phyloP scores from a whole-genome alignment of 805 yeast species.

The Metschnikowia rubicola region DNA sequence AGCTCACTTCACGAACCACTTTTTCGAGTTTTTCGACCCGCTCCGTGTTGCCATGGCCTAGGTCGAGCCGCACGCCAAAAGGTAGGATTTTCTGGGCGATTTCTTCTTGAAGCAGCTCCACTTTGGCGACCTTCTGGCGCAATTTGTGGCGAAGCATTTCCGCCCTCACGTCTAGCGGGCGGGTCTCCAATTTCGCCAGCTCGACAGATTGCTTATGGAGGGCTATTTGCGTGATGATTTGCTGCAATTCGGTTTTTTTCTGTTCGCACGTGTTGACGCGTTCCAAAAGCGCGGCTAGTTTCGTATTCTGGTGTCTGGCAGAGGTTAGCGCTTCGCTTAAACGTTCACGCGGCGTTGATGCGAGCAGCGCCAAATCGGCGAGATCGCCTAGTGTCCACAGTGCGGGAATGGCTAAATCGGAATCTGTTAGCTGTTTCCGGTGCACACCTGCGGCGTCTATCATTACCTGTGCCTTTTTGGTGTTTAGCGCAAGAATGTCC shows the following conservation, averaged over 20 bases:
- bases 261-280: constrained; percentile 16
- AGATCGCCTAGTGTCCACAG: constrained; percentile 19
- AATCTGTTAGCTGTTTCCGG: not conserved
- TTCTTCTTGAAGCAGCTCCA: constrained; percentile 23
- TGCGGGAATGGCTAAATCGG: constrained; percentile 11
- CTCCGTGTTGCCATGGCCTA: constrained; percentile 18
- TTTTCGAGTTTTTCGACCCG: constrained; percentile 28
- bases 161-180: constrained; percentile 32
- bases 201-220: constrained; percentile 13
- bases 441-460: constrained; percentile 13
- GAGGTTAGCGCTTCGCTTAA: constrained; percentile 1
- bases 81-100: constrained; percentile 29
- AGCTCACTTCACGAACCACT: constrained; percentile 28
- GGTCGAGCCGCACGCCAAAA: constrained; percentile 25
- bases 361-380: constrained; percentile 8
- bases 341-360: not conserved
- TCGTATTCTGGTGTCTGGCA: constrained; percentile 1
- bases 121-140: constrained; percentile 24
- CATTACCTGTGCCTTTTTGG: constrained; percentile 9
- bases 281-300: constrained; percentile 9
- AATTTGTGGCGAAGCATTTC: constrained; percentile 24
- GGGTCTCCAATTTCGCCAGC: constrained; percentile 14
- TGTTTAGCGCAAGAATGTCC: constrained; percentile 22
- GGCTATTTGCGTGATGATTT: constrained; percentile 26
- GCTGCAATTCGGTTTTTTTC: constrained; percentile 22